phyloP scores from a whole-genome alignment of 2,329 filamentous ascomycete species.

The Alternaria triticimaculans region DNA sequence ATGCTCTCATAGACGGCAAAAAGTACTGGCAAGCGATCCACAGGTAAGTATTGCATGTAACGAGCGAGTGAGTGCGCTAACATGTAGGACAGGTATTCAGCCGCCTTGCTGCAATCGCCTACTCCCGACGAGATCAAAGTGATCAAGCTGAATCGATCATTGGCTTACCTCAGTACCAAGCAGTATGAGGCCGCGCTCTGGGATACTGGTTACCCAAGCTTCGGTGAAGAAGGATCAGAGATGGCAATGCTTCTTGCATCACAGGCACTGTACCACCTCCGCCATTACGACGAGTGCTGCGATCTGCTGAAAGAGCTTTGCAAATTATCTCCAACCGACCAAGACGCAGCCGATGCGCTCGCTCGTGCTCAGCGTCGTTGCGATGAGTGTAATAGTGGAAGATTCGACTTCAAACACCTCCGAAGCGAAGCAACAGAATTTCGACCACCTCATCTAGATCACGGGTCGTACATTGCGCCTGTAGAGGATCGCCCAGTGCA shows the following conservation, averaged over 20 bases:
- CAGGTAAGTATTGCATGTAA: slow-evolving; percentile 4
- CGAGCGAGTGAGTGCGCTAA: background rate
- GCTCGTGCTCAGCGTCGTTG: slow-evolving; percentile 24
- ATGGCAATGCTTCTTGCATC: slow-evolving; percentile 55
- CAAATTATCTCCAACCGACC: slow-evolving; percentile 32
- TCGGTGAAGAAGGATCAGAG: slow-evolving; percentile 35
- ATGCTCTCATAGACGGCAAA: slow-evolving; percentile 10
- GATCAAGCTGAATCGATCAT: slow-evolving; percentile 47
- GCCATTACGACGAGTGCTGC: slow-evolving; percentile 45
- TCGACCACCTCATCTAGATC: slow-evolving; percentile 52
- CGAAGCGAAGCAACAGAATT: slow-evolving; percentile 49
- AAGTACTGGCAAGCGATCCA: slow-evolving; percentile 23
- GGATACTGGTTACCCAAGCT: slow-evolving; percentile 32
- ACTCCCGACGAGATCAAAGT: slow-evolving; percentile 42
- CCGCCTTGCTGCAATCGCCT: background rate
- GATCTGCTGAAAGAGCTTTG: slow-evolving; percentile 44
- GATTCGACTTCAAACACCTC: slow-evolving; percentile 48
- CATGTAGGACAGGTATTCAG: slow-evolving; percentile 52
- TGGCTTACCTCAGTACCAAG: slow-evolving; percentile 42
- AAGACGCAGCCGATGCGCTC: slow-evolving; percentile 33
- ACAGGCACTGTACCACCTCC: slow-evolving; percentile 54
- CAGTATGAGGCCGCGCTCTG: slow-evolving; percentile 47
- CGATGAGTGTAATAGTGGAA: slow-evolving; percentile 49
- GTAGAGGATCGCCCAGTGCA: slow-evolving; percentile 51
- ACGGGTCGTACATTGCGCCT: slow-evolving; percentile 54